Base-by-base conservation (phyloP, 2,329 filamentous ascomycete species). In the Rachicladosporium sp. region DNA sequence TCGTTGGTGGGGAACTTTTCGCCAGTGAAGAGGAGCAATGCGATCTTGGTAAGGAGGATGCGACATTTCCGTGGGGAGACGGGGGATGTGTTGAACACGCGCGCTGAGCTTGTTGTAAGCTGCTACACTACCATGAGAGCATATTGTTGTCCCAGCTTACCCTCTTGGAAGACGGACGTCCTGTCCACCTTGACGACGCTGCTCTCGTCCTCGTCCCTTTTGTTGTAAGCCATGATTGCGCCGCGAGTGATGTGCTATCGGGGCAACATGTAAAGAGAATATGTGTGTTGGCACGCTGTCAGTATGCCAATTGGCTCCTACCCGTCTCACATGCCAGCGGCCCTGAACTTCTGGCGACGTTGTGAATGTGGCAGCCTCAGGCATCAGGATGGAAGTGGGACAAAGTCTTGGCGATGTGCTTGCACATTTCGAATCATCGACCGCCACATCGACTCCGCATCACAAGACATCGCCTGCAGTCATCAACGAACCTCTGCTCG, bases 121-220 rank as follows among this genome's bases (percentile, higher is more conserved):
- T 19, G 15, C 15, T 19, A 19, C 15, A 19, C 15, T 19, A 19
- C 15, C 15, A 19, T 19, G 15, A 19, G 15, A 19, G 15, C 15
- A 19, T 19, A 19, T 19, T 19, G 15, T 57, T 46, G 44, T 51
- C 43, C 54, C 35, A 51, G 51, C 70, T 60, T 66, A 95, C 91
- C 91, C 81, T 98, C 91, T 71, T 96, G 91, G 65, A 96, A 96
- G 50, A 98, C 91, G 55, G 89, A 87, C 42, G 89, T 95, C 58
- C 93, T 82, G 70, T 98, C 91, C 57, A 96, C 86, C 75, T 89
- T 93, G 73, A 96, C 82, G 70, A 96, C 76, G 60, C 83, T 81
- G 62, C 81, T 77, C 62, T 95, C 89, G 71, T 98, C 91, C 74
- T 96, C 91, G 66, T 98, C 89, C 74, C 94, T 96, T 72, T 98